Conservation (phyloP, 2,329 filamentous ascomycete species). For the Talaromyces albobiverticillius region DNA sequence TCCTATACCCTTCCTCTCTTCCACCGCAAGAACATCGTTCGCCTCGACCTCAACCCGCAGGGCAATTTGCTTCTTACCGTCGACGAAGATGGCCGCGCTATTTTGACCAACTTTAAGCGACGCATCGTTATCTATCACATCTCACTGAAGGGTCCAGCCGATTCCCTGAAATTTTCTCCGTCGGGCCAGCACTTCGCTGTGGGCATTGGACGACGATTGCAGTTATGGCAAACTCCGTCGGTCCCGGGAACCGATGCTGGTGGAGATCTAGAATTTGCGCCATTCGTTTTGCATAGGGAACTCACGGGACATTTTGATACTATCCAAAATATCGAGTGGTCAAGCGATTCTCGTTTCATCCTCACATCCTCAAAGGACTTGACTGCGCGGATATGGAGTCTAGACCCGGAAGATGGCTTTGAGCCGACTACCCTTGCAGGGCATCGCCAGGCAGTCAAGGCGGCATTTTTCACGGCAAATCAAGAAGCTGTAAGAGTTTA, state of each 20-base stretch:
- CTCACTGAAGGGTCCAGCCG: constrained; percentile 81
- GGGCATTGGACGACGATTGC: constrained; percentile 78
- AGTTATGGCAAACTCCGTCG: constrained; percentile 94
- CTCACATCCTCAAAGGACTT: constrained; percentile 88
- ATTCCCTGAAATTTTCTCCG: constrained; percentile 83
- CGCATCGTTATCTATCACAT: constrained; percentile 90
- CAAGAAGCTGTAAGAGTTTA: constrained; percentile 66
- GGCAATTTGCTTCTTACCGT: constrained; percentile 91
- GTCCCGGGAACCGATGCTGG: constrained; percentile 75
- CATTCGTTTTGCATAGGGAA: constrained; percentile 83
- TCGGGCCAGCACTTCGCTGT: constrained; percentile 89
- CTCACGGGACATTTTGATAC: constrained; percentile 87
- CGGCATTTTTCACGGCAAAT: constrained; percentile 94
- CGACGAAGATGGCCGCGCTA: constrained; percentile 90
- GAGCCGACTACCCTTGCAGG: constrained; percentile 84
- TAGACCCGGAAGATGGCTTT: constrained; percentile 83
- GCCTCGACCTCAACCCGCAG: constrained; percentile 81
- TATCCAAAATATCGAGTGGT: constrained; percentile 88
- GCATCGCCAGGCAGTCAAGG: constrained; percentile 83
- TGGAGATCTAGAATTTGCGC: constrained; percentile 89
- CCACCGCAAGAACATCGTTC: constrained; percentile 88
- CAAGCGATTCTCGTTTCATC: constrained; percentile 92
- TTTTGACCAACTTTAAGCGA: constrained; percentile 84
- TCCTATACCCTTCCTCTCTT: constrained; percentile 64
- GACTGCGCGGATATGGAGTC: constrained; percentile 91